phyloP scores from a whole-genome alignment of 1,284 basidiomycete genomes.

The Cryptococcus maquisensis region DNA sequence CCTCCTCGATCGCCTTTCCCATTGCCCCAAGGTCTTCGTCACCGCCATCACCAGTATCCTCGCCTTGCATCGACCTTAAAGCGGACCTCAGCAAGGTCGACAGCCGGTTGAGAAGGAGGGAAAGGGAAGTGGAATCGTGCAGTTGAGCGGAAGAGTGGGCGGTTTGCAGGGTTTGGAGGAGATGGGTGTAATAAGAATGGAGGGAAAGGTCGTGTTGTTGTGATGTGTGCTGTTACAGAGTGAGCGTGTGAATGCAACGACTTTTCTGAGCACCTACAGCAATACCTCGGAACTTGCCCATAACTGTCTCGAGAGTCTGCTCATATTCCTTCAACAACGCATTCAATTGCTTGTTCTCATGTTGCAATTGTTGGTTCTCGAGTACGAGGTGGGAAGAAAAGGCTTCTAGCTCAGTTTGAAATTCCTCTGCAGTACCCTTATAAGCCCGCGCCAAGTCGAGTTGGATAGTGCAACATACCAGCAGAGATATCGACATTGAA shows the following conservation, averaged over 20 bases:
- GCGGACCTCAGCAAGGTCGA: constrained; percentile 67
- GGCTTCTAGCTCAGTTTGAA: constrained; percentile 87
- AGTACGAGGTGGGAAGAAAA: constrained; percentile 83
- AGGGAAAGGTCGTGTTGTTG: constrained; percentile 87
- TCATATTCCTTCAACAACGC: constrained; percentile 90
- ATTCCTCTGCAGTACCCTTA: constrained; percentile 61
- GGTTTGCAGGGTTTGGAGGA: constrained; percentile 70
- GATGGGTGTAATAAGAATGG: constrained; percentile 82
- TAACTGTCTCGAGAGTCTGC: constrained; percentile 88
- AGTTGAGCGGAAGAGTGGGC: constrained; percentile 61
- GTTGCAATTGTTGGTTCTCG: constrained; percentile 85
- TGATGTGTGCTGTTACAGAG: constrained; percentile 65
- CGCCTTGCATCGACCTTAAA: constrained; percentile 66
- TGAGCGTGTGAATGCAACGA: not conserved
- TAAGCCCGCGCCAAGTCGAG: not conserved
- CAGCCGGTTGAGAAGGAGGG: constrained; percentile 67
- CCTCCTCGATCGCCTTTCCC: constrained; percentile 1
- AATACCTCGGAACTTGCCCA: constrained; percentile 91
- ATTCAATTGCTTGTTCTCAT: constrained; percentile 92
- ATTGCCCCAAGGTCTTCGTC: constrained; percentile 18
- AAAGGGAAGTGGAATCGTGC: constrained; percentile 58
- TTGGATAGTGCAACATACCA: constrained; percentile 52
- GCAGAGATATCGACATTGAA: constrained; percentile 92
- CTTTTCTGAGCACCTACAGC: constrained; percentile 61
- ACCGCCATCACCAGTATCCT: constrained; percentile 52